phyloP scores from a whole-genome alignment of 2,329 filamentous ascomycete genomes.

The Ophiostoma ulmi region DNA sequence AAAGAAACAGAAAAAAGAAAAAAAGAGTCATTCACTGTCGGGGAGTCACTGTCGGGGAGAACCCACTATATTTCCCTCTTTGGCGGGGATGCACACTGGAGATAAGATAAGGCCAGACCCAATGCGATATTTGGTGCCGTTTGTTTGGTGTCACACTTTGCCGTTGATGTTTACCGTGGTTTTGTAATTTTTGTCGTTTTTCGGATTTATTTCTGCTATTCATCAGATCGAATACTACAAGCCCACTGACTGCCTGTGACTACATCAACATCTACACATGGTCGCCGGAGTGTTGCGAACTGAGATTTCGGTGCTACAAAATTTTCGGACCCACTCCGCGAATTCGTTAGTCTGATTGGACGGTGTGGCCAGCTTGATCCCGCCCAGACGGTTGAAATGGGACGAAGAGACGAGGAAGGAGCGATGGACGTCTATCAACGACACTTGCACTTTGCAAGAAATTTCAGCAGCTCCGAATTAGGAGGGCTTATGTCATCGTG shows the following conservation, averaged over 20 bases:
- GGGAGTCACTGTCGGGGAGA: slow-evolving; percentile 14
- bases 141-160: neutral
- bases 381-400: slow-evolving; percentile 10
- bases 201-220: neutral
- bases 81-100: slow-evolving; percentile 19
- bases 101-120: slow-evolving; percentile 27
- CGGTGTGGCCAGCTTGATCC: slow-evolving; percentile 8
- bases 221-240: neutral
- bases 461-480: slow-evolving; percentile 8
- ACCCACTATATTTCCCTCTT: slow-evolving; percentile 23
- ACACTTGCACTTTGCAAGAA: neutral
- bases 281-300: neutral
- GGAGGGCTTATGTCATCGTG: slow-evolving; percentile 7
- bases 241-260: neutral
- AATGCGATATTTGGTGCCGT: neutral
- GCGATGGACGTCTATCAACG: slow-evolving; percentile 5
- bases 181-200: neutral
- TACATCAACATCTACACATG: neutral
- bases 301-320: slow-evolving; percentile 13
- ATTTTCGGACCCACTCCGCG: slow-evolving; percentile 20
- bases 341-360: slow-evolving; percentile 22
- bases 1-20: slow-evolving; percentile 10
- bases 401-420: slow-evolving; percentile 6
- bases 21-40: slow-evolving; percentile 25
- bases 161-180: neutral